Evolutionary conservation across 208 protist species (phyloP), one percentile per base, ranked within the genome.

Genomic region (Naegleria lovaniensis): DNA sequence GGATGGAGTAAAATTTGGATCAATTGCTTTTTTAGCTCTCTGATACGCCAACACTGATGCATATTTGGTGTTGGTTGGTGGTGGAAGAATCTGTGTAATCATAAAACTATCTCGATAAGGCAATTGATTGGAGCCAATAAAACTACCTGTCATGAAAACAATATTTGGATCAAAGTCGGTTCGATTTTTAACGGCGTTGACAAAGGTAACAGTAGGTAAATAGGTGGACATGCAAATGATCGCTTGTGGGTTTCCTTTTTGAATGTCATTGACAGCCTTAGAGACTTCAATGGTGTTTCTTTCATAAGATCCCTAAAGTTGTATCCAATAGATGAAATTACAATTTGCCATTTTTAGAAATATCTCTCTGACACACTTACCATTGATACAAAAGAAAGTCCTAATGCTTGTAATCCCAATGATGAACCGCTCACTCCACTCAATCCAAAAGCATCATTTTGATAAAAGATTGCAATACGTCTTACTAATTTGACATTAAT

Each of bases 401-500:
- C 29, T 6, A 79, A n/a, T 15, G 29, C 67, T 33, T 7, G 19
- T 33, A 79, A 36, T 29, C 25, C 67, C 29, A 33, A 33, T 38
- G 22, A 38, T 5, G 76, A 7, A 7, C 67, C 67, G 36, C n/a
- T n/a, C 7, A 79, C 16, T 33, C 67, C 67, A 36, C 25, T 36
- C 29, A 36, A 36, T 0, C 67, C 67, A n/a, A 36, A 79, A 36
- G 41, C 16, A n/a, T 39, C 40, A 43, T 85, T 85, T 16, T 85
- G 83, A 85, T 85, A 85, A 85, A 85, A n/a, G 83, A 85, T 39
- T 40, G 83, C 83, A 85, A 85, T n/a, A 19, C n/a, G 43, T 16
- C n/a, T 51, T 5, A 85, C 15, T 29, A 85, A 19, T 85, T 85
- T 85, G 7, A 48, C 40, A 13, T 55, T 85, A 22, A 79, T 58